phyloP scores from a whole-genome alignment of 257 asterid genomes.

The Prunella vulgaris region DNA sequence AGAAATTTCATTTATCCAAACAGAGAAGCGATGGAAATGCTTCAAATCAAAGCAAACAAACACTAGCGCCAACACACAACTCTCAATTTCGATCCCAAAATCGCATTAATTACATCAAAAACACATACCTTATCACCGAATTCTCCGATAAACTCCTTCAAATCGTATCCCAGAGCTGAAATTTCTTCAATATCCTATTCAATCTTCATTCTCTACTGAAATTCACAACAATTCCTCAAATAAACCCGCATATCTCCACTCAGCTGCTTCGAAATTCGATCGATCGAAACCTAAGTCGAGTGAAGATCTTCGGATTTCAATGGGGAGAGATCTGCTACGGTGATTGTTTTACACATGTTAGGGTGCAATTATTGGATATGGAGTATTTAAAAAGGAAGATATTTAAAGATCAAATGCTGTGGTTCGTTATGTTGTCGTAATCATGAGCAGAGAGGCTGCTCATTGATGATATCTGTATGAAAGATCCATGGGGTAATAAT shows the following conservation, averaged over 20 bases:
- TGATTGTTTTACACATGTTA: too few relatives aligned
- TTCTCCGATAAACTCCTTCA: neutral
- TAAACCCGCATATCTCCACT: neutral
- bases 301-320: neutral
- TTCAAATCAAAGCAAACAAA: neutral
- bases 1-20: neutral
- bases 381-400: neutral
- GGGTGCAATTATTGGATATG: neutral
- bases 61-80: neutral
- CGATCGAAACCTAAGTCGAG: neutral
- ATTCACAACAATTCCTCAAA: too few relatives aligned
- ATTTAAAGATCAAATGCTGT: neutral
- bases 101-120: neutral
- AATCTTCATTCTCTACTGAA: neutral
- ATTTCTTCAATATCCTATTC: neutral
- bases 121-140: neutral
- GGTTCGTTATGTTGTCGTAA: constrained; percentile 23
- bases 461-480: constrained; percentile 10
- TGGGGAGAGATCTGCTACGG: neutral
- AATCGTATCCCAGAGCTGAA: neutral
- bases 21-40: neutral
- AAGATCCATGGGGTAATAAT: neutral
- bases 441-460: constrained; percentile 15
- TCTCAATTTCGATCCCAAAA: neutral
- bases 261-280: neutral